These are phyloP conservation scores for Candida takata DNA, from an alignment of 805 yeast genomes.

Conservation along the genomic window DNA sequence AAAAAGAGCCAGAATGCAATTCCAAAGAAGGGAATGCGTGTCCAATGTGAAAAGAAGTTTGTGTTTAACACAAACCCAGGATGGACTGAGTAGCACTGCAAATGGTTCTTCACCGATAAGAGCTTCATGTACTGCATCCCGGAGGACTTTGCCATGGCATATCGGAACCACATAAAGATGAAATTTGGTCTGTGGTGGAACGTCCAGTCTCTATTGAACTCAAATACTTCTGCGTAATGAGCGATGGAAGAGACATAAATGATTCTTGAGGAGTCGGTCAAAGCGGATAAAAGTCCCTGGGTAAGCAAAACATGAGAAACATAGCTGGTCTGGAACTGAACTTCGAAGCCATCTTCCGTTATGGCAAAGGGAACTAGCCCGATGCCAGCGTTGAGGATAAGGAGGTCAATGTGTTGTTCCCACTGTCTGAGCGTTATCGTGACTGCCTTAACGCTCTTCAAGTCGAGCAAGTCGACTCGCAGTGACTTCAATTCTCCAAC, in stretches of 20 bases:
- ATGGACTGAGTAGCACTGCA: constrained; percentile 60
- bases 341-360: constrained; percentile 68
- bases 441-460: constrained; percentile 42
- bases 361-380: constrained; percentile 65
- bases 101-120: constrained; percentile 52
- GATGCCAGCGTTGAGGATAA: constrained; percentile 75
- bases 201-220: constrained; percentile 34
- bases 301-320: constrained; percentile 70
- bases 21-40: constrained; percentile 73
- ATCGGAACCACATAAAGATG: constrained; percentile 70
- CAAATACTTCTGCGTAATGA: constrained; percentile 35
- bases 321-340: constrained; percentile 74
- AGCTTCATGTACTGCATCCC: constrained; percentile 67
- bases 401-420: constrained; percentile 49
- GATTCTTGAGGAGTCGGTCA: constrained; percentile 21
- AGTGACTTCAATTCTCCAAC: constrained; percentile 48
- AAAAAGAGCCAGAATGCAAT: constrained; percentile 63
- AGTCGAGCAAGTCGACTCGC: constrained; percentile 44
- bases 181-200: constrained; percentile 59
- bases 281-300: constrained; percentile 45
- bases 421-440: constrained; percentile 35
- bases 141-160: constrained; percentile 70
- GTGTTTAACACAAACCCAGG: constrained; percentile 88
- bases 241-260: constrained; percentile 61
- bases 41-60: constrained; percentile 68